A percentile compares a stretch with the other conserved stretches of the same genome.
Evolutionary conservation across 306 rosid genomes (phyloP).

Genomic region (Medicago ruthenica): DNA sequence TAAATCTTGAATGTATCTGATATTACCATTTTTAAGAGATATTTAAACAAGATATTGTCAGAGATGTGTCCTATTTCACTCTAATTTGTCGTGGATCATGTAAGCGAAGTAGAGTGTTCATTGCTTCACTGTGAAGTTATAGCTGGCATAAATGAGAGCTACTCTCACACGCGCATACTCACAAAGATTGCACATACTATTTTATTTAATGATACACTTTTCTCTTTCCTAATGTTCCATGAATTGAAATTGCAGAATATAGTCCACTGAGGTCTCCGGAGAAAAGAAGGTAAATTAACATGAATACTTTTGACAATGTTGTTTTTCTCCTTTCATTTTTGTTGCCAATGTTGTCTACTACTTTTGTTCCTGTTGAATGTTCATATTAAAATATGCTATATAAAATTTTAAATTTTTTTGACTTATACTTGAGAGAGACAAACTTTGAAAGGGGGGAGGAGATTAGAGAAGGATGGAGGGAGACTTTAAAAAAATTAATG

Average conservation of each 20-base stretch:
- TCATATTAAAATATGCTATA: constrained; percentile 15
- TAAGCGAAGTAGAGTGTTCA: constrained; percentile 27
- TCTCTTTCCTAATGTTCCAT: constrained; percentile 46
- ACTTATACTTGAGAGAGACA: constrained; percentile 6
- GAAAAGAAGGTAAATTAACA: constrained; percentile 58
- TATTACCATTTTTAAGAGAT: constrained; percentile 24
- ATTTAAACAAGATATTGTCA: constrained; percentile 9
- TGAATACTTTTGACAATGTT: constrained; percentile 28
- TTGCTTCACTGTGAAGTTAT: constrained; percentile 24
- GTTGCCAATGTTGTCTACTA: constrained; percentile 27
- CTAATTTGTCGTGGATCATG: constrained; percentile 12
- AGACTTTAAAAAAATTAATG: not conserved
- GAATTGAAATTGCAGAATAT: constrained; percentile 64
- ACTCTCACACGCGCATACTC: not conserved
- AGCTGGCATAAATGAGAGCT: not conserved
- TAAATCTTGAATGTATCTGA: constrained; percentile 21
- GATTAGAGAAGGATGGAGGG: constrained; percentile 17
- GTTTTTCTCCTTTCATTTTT: constrained; percentile 2
- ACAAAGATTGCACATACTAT: constrained; percentile 16
- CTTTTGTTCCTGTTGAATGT: constrained; percentile 24
- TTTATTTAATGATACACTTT: constrained; percentile 27
- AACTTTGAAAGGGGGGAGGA: constrained; percentile 25
- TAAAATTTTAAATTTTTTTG: no score
- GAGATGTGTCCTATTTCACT: constrained; percentile 1
- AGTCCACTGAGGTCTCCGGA: constrained; percentile 73